Base-by-base conservation (phyloP, 2,329 filamentous ascomycete genomes). In the Chaetoscypha palmicola region DNA sequence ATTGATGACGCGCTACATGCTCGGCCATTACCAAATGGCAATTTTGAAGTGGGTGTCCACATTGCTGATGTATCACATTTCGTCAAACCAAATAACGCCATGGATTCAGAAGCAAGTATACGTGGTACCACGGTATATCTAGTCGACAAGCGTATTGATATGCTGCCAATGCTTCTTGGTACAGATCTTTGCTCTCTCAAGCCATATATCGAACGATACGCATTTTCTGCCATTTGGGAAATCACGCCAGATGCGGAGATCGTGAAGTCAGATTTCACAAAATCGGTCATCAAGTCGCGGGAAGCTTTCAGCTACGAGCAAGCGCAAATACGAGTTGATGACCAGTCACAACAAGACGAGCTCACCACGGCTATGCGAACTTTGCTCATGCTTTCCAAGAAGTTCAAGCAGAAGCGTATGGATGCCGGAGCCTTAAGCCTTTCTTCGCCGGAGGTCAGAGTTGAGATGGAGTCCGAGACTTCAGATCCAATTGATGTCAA, bases 61-160 rank as follows among this genome's bases (percentile, higher is more conserved):
- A 98, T 98, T 65, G 94, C 92, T 21, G 92, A 98, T 64, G 92
- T 98, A n/a, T 97, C 92, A 8, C 86, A 98, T 67, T 98, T 98
- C 61, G 92, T 98, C 58, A 94, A 92, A 66, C 90, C 94, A 20
- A 89, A 86, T 64, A 98, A 91, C 59, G 84, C 92, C 42, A 98
- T 98, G 92, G 94, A 98, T 62, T 78, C 81, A 37, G 92, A 98
- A 67, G 92, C 92, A 2, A 92, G 88, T 60, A 79, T 94, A 59
- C 83, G 92, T 58, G 92, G 92, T 50, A 97, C 92, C 3, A 97
- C 91, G 0, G 92, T 98, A 21, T 98, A 98, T 63, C 73, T 98
- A 12, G 92, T 98, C 2, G 92, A 98, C 66, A 98, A 98, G 73
- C 89, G 92, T 58, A 98, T 98, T 58, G 94, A 98, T 70, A 98